Evolutionary conservation across 352 stramenopile genomes (phyloP).

Genomic region (Phytophthora quininea): DNA sequence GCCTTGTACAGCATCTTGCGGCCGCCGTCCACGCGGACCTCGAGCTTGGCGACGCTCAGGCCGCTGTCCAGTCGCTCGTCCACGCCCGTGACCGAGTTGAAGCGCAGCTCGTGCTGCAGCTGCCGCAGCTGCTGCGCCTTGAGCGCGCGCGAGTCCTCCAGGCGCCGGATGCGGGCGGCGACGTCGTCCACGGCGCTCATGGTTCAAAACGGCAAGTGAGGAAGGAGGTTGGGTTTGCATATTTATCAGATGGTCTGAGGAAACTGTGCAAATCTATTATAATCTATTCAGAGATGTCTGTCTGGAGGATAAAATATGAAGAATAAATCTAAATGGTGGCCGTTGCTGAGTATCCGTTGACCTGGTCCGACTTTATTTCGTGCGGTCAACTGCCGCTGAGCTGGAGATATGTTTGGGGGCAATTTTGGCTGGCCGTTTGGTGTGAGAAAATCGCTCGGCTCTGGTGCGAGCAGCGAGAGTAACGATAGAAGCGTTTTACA

Average conservation of each 20-base stretch:
- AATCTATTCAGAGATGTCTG: not conserved
- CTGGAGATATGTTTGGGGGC: not conserved
- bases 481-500: too few relatives aligned
- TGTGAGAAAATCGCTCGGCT: too few relatives aligned
- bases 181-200: slow-evolving; percentile 80
- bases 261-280: not conserved
- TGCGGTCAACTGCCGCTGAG: not conserved
- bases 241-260: not conserved
- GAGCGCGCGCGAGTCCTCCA: slow-evolving; percentile 54
- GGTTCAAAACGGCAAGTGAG: not conserved
- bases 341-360: too few relatives aligned
- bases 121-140: slow-evolving; percentile 49
- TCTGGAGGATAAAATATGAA: not conserved
- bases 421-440: too few relatives aligned
- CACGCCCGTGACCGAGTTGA: slow-evolving; percentile 50
- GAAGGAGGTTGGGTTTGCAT: not conserved
- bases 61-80: slow-evolving; percentile 57
- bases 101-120: slow-evolving; percentile 52
- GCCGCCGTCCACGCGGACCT: slow-evolving; percentile 46
- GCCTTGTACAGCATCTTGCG: slow-evolving; percentile 55
- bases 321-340: too few relatives aligned
- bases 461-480: too few relatives aligned
- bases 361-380: slow-evolving; percentile 15
- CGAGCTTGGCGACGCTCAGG: slow-evolving; percentile 49
- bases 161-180: slow-evolving; percentile 53